These are phyloP conservation scores for Thelonectria blattea DNA, from an alignment of 2,329 filamentous ascomycete species.

Conservation along the genomic window DNA sequence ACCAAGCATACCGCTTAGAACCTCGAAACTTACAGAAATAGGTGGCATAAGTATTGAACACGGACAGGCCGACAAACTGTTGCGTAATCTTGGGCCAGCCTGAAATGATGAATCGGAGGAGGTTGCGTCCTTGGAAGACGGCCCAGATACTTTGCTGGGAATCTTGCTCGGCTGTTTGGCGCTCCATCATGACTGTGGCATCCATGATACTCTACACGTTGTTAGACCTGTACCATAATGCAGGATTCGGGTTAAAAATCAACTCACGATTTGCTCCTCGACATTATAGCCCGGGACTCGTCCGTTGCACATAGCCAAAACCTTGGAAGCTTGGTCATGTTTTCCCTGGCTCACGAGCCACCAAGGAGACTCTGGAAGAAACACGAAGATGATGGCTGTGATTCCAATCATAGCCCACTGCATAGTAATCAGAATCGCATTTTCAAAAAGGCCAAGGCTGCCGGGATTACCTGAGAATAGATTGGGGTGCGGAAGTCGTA, in stretches of 20 bases:
- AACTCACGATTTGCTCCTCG: conserved; percentile 21
- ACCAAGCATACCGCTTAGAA: rapidly evolving
- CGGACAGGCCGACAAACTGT: conserved; percentile 25
- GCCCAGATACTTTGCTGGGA: conserved; percentile 15
- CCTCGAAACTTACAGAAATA: conserved; percentile 19
- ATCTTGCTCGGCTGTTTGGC: conserved; percentile 16
- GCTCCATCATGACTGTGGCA: conserved; percentile 19
- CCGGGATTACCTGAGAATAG: conserved; percentile 17
- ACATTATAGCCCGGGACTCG: conserved; percentile 20
- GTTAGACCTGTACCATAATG: not conserved
- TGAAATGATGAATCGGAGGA: conserved; percentile 22
- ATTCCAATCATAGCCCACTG: conserved; percentile 25
- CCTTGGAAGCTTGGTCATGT: conserved; percentile 17
- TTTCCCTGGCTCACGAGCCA: conserved; percentile 23
- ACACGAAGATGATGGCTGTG: conserved; percentile 14
- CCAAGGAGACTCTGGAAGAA: conserved; percentile 24
- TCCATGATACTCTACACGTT: conserved; percentile 17
- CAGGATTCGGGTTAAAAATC: not conserved
- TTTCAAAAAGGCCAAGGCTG: not conserved
- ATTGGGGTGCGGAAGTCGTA: conserved; percentile 21
- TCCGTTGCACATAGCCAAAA: conserved; percentile 16
- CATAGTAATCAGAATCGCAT: not conserved
- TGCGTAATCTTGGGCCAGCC: conserved; percentile 25
- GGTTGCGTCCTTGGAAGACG: conserved; percentile 23
- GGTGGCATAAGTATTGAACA: conserved; percentile 27